phyloP scores from a whole-genome alignment of 768 basidiomycete species.

The Rubroboletus pulcherrimus region DNA sequence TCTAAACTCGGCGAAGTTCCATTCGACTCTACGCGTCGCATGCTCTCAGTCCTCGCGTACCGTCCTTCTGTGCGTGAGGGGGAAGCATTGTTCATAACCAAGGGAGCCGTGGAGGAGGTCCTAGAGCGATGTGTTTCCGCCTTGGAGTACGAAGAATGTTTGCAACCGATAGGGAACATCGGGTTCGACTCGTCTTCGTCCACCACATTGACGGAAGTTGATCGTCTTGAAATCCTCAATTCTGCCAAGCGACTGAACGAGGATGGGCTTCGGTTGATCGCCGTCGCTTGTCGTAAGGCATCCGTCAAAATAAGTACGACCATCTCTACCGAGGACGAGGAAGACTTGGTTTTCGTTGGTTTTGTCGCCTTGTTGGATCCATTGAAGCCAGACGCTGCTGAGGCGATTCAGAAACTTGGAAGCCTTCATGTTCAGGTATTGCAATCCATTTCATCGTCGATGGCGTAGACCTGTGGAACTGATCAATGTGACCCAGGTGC shows the following conservation, averaged over 20 bases:
- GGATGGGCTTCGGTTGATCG: constrained; percentile 30
- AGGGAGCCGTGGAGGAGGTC: constrained; percentile 33
- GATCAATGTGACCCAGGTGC: constrained; percentile 19
- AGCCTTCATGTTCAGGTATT: constrained; percentile 30
- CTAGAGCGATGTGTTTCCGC: constrained; percentile 26
- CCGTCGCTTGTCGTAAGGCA: constrained; percentile 25
- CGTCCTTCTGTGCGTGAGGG: constrained; percentile 2
- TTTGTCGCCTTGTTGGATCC: constrained; percentile 31
- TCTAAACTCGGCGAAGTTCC: constrained; percentile 33
- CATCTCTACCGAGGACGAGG: constrained; percentile 25
- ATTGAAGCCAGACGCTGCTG: constrained; percentile 30
- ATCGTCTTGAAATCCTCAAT: constrained; percentile 23
- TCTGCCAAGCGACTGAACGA: constrained; percentile 29
- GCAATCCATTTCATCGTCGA: not conserved
- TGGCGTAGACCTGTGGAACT: constrained; percentile 1
- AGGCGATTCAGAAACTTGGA: constrained; percentile 28
- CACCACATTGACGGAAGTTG: constrained; percentile 13
- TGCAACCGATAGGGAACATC: constrained; percentile 8
- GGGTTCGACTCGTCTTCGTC: constrained; percentile 18
- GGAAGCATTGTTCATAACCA: constrained; percentile 28
- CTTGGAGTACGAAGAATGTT: constrained; percentile 17
- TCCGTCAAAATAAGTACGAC: constrained; percentile 12
- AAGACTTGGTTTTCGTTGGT: constrained; percentile 28
- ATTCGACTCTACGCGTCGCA: constrained; percentile 35
- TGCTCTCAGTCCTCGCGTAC: constrained; percentile 35